phyloP scores from a whole-genome alignment of 73 alveolate species.

The Loxodes magnus region DNA sequence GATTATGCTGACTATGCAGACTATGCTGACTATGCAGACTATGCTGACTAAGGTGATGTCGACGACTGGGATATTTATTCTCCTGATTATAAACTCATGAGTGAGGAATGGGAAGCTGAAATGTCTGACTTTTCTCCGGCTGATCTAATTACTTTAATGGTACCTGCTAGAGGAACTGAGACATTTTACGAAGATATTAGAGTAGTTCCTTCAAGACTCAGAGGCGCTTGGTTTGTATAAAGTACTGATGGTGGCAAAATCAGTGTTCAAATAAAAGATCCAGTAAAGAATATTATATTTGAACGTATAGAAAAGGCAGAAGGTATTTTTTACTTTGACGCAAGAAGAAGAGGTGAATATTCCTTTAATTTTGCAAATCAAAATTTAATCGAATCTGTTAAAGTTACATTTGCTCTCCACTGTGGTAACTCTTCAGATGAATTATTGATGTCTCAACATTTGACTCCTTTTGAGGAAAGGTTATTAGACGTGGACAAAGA shows the following conservation, averaged over 20 bases:
- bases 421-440: constrained; percentile 6
- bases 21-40: too few relatives aligned
- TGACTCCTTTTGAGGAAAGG: constrained; percentile 4
- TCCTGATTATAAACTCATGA: too few relatives aligned
- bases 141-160: constrained; percentile 3
- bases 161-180: constrained; percentile 12
- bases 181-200: background rate
- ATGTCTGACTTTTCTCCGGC: constrained; percentile 6
- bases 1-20: too few relatives aligned
- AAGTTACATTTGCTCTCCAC: constrained; percentile 3
- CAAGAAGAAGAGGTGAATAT: background rate
- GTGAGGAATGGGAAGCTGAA: constrained; percentile 10
- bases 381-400: background rate
- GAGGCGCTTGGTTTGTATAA: constrained; percentile 5
- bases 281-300: background rate
- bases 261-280: background rate
- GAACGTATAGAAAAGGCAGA: constrained; percentile 3
- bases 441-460: constrained; percentile 1
- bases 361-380: background rate
- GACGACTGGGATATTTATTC: too few relatives aligned
- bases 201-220: background rate
- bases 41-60: too few relatives aligned
- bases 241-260: background rate
- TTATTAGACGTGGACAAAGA: background rate
- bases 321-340: constrained; percentile 4